These are phyloP conservation scores for Boletus smithii DNA, from an alignment of 1,284 basidiomycete genomes.

Conservation along the genomic window DNA sequence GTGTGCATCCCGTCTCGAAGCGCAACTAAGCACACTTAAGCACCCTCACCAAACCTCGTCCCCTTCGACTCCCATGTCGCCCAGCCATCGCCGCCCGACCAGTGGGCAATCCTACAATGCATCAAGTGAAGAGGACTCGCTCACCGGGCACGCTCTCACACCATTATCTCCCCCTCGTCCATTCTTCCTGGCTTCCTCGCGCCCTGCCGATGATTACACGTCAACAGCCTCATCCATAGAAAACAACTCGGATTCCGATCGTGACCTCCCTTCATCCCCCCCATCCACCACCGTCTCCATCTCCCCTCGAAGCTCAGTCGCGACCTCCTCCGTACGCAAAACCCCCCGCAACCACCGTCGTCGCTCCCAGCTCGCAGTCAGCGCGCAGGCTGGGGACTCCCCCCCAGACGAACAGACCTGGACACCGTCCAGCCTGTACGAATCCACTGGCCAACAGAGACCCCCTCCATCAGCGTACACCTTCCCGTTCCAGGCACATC, in stretches of 20 bases:
- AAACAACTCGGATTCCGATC: conserved; percentile 28
- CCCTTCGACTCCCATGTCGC: conserved; percentile 14
- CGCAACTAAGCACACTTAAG: not conserved
- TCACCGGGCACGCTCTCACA: conserved; percentile 12
- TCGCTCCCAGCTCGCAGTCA: conserved; percentile 30
- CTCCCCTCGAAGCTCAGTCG: conserved; percentile 13
- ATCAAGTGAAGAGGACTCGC: conserved; percentile 32
- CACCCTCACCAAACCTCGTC: not conserved
- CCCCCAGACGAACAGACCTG: conserved; percentile 15
- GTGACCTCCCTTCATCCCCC: conserved; percentile 8
- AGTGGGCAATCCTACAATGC: conserved; percentile 17
- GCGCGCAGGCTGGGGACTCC: conserved; percentile 9
- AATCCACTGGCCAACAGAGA: conserved; percentile 5
- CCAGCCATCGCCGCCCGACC: conserved; percentile 8
- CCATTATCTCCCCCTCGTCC: conserved; percentile 23
- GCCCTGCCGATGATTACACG: conserved; percentile 16
- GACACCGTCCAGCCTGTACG: conserved; percentile 13
- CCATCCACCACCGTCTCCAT: conserved; percentile 14
- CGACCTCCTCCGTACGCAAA: conserved; percentile 19
- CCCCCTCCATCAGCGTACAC: conserved; percentile 50
- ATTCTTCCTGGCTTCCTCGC: conserved; percentile 24
- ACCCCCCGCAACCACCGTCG: conserved; percentile 23
- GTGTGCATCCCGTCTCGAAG: not conserved
- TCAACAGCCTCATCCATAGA: too few species aligned
- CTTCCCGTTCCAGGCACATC: conserved; percentile 56